Conservation (phyloP, 176 grass and related monocot genomes). For the Carex cristatella region DNA sequence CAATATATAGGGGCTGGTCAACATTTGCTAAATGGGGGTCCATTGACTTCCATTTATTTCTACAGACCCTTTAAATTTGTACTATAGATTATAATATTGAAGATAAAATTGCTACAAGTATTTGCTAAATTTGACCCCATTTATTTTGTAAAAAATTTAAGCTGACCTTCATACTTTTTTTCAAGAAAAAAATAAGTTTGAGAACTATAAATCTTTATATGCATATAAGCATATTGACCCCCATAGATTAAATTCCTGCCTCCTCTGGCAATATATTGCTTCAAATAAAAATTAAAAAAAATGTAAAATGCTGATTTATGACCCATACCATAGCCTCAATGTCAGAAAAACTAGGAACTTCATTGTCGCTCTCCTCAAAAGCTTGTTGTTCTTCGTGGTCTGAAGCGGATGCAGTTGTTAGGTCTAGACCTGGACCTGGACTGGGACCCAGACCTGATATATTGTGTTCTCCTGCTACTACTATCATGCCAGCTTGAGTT, state of each 20-base stretch:
- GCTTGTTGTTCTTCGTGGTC: slow-evolving; percentile 7
- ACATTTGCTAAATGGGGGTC: no score
- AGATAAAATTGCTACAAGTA: no score
- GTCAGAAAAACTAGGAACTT: slow-evolving; percentile 22
- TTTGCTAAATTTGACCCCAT: no score
- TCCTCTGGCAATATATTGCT: neutral
- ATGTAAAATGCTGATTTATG: neutral
- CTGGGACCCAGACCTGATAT: neutral
- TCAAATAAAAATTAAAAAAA: neutral
- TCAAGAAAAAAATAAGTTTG: no score
- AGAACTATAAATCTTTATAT: no score
- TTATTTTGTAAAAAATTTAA: no score
- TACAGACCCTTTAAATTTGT: no score
- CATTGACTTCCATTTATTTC: no score
- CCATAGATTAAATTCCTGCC: no score
- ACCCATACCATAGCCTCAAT: slow-evolving; percentile 20
- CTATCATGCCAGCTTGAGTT: neutral
- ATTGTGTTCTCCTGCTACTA: neutral
- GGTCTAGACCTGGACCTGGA: neutral
- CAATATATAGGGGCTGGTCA: neutral
- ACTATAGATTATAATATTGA: no score
- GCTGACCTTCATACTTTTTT: no score
- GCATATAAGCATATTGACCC: no score
- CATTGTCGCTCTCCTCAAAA: slow-evolving; percentile 19
- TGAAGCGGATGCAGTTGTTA: slow-evolving; percentile 9